Base-by-base conservation (phyloP, 768 basidiomycete species). In the Trametes meyenii region DNA sequence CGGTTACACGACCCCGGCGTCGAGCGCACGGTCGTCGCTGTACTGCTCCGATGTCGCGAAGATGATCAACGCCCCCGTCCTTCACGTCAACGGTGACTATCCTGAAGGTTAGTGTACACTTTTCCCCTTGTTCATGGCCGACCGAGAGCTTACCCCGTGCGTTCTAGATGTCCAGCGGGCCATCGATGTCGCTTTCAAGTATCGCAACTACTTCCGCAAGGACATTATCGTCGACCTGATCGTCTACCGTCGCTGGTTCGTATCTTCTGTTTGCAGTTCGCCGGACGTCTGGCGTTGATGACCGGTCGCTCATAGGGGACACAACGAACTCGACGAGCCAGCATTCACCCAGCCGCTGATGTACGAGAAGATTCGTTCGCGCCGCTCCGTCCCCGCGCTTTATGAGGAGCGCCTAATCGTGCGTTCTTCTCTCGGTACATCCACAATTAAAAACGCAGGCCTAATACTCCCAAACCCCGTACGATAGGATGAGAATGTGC, bases 61-160 rank as follows among this genome's bases (percentile, higher is more conserved):
- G 75, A 92, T 92, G 89, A 88, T 95, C 66, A 89, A 92, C 60
- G 87, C 91, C 0, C 95, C 94, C 1, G 85, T 96, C 4, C 71
- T 96, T 19, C 95, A 96, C 63, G 92, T 95, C 61, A 97, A 96
- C 64, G 94, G 94, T 5, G 95, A 97, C 71, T 78, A 89, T 71
- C 92, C 93, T 0, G 93, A 96, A 82, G 92, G 91, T 77, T 46
- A 52, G 60, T 44, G 23, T 6, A n/a, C 8, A 13, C 12, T 35
- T n/a, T n/a, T n/a, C n/a, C n/a, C n/a, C n/a, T n/a, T 40, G 21
- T 26, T 42, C 24, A 46, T 23, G 50, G 13, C 38, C 3, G 29
- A 26, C 55, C 36, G 35, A 46, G 14, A 35, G 16, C 13, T 40
- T 3, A 17, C 21, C 14, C 29, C 5, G 24, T 36, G 4, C 14